Base-by-base conservation (phyloP, 2,329 filamentous ascomycete genomes). In the Trichophyton benhamiae region DNA sequence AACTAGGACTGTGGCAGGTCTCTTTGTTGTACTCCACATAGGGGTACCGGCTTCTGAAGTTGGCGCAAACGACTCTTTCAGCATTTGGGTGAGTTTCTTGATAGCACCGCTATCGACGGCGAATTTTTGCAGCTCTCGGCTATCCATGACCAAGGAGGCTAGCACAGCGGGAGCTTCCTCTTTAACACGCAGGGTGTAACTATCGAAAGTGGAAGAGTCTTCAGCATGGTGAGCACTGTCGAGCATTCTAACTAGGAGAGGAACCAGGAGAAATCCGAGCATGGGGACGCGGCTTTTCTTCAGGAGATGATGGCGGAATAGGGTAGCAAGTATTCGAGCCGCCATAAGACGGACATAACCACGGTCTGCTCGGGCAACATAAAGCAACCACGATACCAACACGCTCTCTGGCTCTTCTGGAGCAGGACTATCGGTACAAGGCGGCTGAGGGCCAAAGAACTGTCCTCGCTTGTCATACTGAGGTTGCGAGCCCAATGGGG, bases 61-160 rank as follows among this genome's bases (percentile, higher is more conserved):
- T 8, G 80, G 79, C 64, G 87, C 85, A 67, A 87, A 88, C 0
- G 84, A 83, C 67, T 82, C 79, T 68, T 87, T 87, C 22, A 89
- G 73, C 62, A 87, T 78, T 60, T 83, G 79, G 13, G 85, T 82
- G 15, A 89, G 76, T 60, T 80, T 80, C 60, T 82, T 82, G 60
- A 88, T 80, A 9, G 83, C 82, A 60, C 78, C 79, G 53, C 83
- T 83, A 63, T 96, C 89, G 49, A 86, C 87, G 0, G 91, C 90
- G 42, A 89, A 86, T 67, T 86, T 88, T 73, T 97, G 92, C 60
- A 97, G 79, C 62, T 83, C 81, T 63, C 87, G 84, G 70, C 86
- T 90, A 68, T 94, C 89, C 27, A 85, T 84, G 17, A 96, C 84
- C 44, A 97, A 79, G 53, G 86, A 84, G 15, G 90, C 89, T 60